Evolutionary conservation across 345 rosid species (phyloP).

Genomic region (Moricandia moricandioides): DNA sequence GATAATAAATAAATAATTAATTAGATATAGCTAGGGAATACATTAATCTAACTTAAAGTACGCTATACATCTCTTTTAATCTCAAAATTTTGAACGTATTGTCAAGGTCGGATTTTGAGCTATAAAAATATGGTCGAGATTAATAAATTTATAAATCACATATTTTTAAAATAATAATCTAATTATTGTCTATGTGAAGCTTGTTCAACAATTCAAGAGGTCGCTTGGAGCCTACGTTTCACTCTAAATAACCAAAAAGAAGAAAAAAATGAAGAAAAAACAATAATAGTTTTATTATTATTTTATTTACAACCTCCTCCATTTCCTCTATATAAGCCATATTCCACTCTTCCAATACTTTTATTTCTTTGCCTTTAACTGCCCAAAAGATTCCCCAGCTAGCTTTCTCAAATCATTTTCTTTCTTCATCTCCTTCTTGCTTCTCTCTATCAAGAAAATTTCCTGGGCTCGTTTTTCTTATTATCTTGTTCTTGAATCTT

Average conservation of each 20-base stretch:
- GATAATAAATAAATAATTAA: neutral
- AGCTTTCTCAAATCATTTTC: constrained; percentile 26
- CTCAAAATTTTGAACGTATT: neutral
- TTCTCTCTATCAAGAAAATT: neutral
- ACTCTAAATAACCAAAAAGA: constrained; percentile 38
- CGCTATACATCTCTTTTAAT: neutral
- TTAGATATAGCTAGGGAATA: neutral
- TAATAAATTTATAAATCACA: neutral
- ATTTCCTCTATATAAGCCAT: constrained; percentile 68
- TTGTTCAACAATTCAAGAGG: constrained; percentile 48
- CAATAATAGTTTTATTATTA: constrained; percentile 8
- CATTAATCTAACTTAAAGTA: neutral
- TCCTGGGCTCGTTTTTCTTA: neutral
- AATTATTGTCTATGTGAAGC: constrained; percentile 42
- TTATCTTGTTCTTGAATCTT: constrained; percentile 18
- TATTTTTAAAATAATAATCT: neutral
- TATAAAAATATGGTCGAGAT: neutral
- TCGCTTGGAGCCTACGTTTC: constrained; percentile 86
- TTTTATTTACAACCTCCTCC: constrained; percentile 13
- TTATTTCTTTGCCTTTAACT: constrained; percentile 57
- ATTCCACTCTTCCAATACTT: constrained; percentile 36
- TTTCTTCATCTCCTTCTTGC: constrained; percentile 29
- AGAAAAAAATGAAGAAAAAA: constrained; percentile 8
- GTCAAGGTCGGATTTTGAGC: neutral
- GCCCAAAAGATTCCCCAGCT: constrained; percentile 42